Base-by-base conservation (phyloP, 169 alveolate species). In the Eimeria zaria region DNA sequence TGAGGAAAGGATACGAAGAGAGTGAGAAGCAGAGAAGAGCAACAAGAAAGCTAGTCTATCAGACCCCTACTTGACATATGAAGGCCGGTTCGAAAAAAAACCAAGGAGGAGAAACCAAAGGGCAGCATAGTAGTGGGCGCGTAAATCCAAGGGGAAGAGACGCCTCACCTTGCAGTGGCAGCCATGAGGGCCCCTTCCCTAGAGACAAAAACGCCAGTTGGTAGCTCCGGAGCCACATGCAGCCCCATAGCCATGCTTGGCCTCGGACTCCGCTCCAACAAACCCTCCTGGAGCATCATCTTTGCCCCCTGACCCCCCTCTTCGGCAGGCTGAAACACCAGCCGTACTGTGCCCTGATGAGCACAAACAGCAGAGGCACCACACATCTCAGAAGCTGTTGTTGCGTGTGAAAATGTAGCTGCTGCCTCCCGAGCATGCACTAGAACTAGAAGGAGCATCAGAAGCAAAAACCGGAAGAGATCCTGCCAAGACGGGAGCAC, bases 311-410 rank as follows among this genome's bases (percentile, higher is more conserved):
- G 96, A 16, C 96, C 95, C 44, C 97, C 97, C 87, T 88, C 97
- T 53, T 96, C 97, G 6, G 97, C 97, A 18, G 97, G 97, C 87
- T 93, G 97, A 48, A 96, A 96, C 58, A 96, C 88, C 74, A 96
- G 81, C 53, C 95, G 95, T 33, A 96, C 96, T 39, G 97, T 96
- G 27, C 97, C 97, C 97, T 96, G 55, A 44, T 27, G 60, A 20
- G 20, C 60, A 55, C 80, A 60, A 16, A 30, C 89, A 51, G n/a
- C 62, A 20, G 62, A 51, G 89, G 41, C 46, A 16, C 48, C 51
- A 73, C 71, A 22, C 48, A 22, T 30, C 30, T 44, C 71, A 22
- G 71, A 41, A 46, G n/a, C 73, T 12, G 62, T 41, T 8, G 62
- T 36, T 81, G 89, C 71, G 51, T 20, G 55, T 2, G 18, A 24